Percentiles rank a stretch among this genome's conserved stretches.
Evolutionary conservation across 257 asterid genomes (phyloP).

Genomic region (Nicotiana tomentosiformis): DNA sequence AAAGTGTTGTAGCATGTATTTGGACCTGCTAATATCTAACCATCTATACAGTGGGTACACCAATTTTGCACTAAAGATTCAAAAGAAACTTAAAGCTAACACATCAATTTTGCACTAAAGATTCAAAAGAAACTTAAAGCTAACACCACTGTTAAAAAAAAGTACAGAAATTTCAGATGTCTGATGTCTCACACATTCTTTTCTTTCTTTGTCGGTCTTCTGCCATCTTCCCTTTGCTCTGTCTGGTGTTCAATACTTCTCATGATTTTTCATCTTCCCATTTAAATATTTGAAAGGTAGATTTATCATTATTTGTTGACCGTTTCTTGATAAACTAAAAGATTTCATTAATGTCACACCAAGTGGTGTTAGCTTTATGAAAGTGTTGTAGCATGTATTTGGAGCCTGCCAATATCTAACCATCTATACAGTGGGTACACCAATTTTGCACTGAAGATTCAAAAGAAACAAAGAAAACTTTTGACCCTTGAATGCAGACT

Average conservation of each 20-base stretch:
- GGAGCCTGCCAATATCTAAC: not conserved
- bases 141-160: not conserved
- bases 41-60: not conserved
- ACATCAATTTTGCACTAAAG: too few species aligned
- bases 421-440: not conserved
- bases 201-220: not conserved
- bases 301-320: not conserved
- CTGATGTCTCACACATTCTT: not conserved
- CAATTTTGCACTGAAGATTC: not conserved
- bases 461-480: not conserved
- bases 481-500: not conserved
- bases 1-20: not conserved
- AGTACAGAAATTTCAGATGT: not conserved
- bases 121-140: too few species aligned
- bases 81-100: not conserved
- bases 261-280: not conserved
- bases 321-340: not conserved
- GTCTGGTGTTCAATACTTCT: not conserved
- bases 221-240: not conserved
- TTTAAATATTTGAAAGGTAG: not conserved
- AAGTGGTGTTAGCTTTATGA: not conserved
- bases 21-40: not conserved
- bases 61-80: not conserved
- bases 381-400: not conserved
- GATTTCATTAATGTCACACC: not conserved